Evolutionary conservation across 1,284 basidiomycete genomes (phyloP), one percentile per base, ranked within the genome.

Genomic region (Laetiporus sulphureus): DNA sequence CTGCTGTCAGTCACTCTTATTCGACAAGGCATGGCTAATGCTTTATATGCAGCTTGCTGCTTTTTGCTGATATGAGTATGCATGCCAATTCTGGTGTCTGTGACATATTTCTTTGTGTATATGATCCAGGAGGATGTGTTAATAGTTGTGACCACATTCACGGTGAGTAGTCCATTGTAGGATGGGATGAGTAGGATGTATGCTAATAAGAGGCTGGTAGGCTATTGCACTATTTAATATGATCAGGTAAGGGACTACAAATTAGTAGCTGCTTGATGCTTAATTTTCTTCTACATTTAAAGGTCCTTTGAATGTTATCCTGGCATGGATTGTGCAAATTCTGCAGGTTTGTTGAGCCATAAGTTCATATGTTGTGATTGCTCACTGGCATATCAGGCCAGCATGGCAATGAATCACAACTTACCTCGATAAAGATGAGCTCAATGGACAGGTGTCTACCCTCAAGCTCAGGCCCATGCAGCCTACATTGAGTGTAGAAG

Each of bases 351-450:
- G 50, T 32, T 22, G 3, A 23, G 13, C 24, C 21, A 20, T 18
- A 10, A 16, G 27, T 40, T 37, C 22, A 16, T 25, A n/a, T 46
- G 24, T 38, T 23, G 12, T 29, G 21, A 50, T 56, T 27, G 25
- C 25, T 13, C 8, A 27, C 13, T 18, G 44, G 19, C 59, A 6
- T 47, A 7, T 60, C n/a, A 91, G 73, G 75, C 85, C 0, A 70
- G 77, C 18, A 86, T 95, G 3, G 78, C 87, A 0, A 59, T 94
- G 20, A 74, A 88, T 95, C 43, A 72, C 86, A 20, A 79, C 76
- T 1, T 95, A 85, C 61, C 72, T 95, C 8, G 71, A 73, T 4
- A 91, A 94, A 60, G 87, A 89, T 32, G 92, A 94, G 38, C 63
- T 67, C n/a, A 56, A 62, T 43, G 63, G 57, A 20, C 65, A 66